Percentiles rank a stretch among this genome's conserved stretches.
phyloP scores from a whole-genome alignment of 2,329 filamentous ascomycete species.

The Trematosphaeria pertusa region DNA sequence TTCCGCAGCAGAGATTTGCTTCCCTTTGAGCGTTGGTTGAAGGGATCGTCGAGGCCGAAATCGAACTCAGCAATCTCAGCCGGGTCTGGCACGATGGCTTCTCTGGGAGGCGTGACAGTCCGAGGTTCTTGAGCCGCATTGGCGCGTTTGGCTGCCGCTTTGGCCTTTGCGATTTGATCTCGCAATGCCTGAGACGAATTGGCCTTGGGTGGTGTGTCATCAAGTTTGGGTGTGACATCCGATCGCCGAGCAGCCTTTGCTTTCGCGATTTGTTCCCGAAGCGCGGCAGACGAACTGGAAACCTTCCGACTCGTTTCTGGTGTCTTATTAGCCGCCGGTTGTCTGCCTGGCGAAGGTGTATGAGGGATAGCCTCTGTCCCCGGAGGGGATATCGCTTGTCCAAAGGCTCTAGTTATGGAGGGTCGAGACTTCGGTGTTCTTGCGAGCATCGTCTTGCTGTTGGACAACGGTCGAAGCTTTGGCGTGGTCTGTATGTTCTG shows the following conservation, averaged over 20 bases:
- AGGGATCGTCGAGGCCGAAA: constrained; percentile 70
- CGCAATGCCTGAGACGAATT: constrained; percentile 83
- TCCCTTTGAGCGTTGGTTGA: constrained; percentile 69
- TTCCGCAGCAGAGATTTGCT: constrained; percentile 73
- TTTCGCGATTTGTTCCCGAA: constrained; percentile 91
- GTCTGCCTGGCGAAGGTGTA: constrained; percentile 27
- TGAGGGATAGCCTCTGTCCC: constrained; percentile 19
- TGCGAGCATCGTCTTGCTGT: constrained; percentile 46
- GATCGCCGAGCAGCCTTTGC: constrained; percentile 77
- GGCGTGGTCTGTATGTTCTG: constrained; percentile 36
- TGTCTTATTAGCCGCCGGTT: constrained; percentile 38
- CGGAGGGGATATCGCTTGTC: constrained; percentile 41
- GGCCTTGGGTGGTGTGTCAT: constrained; percentile 42
- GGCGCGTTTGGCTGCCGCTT: constrained; percentile 67
- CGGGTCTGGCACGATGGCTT: constrained; percentile 35
- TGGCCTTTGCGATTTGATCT: constrained; percentile 93
- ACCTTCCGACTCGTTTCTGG: constrained; percentile 47
- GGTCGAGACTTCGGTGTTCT: constrained; percentile 42
- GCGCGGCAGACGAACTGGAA: constrained; percentile 75
- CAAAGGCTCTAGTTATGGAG: constrained; percentile 43
- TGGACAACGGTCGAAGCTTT: constrained; percentile 39
- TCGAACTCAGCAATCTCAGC: constrained; percentile 54
- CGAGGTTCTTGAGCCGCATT: constrained; percentile 28
- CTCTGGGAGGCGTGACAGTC: constrained; percentile 37
- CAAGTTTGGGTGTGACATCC: constrained; percentile 12